Evolutionary conservation across 1,284 basidiomycete genomes (phyloP), one percentile per base, ranked within the genome.

Genomic region (Malassezia restricta): DNA sequence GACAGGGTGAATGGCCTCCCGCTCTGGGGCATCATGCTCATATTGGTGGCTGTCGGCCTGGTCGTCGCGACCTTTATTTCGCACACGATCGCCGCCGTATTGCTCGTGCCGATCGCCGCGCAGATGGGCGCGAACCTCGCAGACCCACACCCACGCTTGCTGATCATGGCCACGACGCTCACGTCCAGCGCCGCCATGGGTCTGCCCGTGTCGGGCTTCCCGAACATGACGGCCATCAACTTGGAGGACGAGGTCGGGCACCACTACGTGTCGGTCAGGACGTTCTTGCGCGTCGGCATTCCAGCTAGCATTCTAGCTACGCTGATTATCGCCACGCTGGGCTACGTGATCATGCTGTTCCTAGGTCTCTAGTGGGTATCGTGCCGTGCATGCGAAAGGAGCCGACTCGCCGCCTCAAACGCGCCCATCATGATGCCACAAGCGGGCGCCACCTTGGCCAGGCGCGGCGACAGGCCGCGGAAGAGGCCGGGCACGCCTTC

Each of bases 141-240:
- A n/a, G 47, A 54, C 15, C 67, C 69, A 6, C 69, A 72, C 40
- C 69, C 69, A 8, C 50, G 66, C 5, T 49, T 72, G 43, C 52
- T 73, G 11, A 71, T 72, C 55, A 72, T 73, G 74, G 73, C 76
- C 43, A 96, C 90, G 8, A 88, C 83, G 2, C 77, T 98, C 57
- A 86, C 94, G 51, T 95, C 91, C 66, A 91, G 87, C 29, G 80
- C 88, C 3, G 94, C 92, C 1, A 98, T 98, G 92, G 94, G 91
- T 6, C 85, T 99, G 79, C 91, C 91, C 3, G 90, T 96, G 32
- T 90, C 86, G 55, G 92, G 92, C 6, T 96, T 98, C 78, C 92
- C 91, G 0, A 95, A 95, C 54, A 68, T 64, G 46, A 74, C 72
- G 31, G 73, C 71, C 1, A 69, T 90, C 20, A 87, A 87, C 5